phyloP scores from a whole-genome alignment of 202 grass and related monocot genomes.

The Schoenoplectus triqueter region DNA sequence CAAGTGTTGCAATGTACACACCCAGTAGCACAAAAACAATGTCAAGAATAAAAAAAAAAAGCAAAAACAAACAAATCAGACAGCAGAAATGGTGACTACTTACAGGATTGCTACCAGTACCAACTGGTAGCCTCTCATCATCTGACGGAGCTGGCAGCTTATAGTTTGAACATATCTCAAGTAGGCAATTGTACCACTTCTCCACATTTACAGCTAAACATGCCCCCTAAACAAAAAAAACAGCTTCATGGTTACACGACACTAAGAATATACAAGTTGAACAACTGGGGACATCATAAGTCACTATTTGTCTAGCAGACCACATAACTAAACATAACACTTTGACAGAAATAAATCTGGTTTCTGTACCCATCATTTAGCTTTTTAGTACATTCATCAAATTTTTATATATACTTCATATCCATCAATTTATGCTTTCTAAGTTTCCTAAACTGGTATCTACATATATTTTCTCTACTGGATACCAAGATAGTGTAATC shows the following conservation, averaged over 20 bases:
- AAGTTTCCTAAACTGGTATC: neutral
- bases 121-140: conserved; percentile 93
- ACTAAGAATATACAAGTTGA: neutral
- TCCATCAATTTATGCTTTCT: neutral
- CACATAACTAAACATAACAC: conserved; percentile 12
- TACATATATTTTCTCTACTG: neutral
- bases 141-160: conserved; percentile 65
- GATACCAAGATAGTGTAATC: conserved; percentile 16
- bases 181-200: conserved; percentile 79
- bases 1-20: neutral
- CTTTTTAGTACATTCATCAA: neutral
- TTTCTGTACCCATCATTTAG: neutral
- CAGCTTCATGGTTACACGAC: conserved; percentile 36
- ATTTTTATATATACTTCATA: neutral
- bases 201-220: conserved; percentile 78
- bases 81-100: conserved; percentile 48
- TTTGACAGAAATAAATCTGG: neutral
- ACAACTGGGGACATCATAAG: neutral
- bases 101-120: conserved; percentile 99
- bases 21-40: neutral
- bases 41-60: neutral
- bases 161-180: conserved; percentile 71
- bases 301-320: conserved; percentile 15
- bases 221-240: conserved; percentile 64
- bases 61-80: neutral